Percentiles rank a stretch among this genome's conserved stretches.
phyloP scores from a whole-genome alignment of 192 early-diverging fungal genomes.

The Coemansia sp. region DNA sequence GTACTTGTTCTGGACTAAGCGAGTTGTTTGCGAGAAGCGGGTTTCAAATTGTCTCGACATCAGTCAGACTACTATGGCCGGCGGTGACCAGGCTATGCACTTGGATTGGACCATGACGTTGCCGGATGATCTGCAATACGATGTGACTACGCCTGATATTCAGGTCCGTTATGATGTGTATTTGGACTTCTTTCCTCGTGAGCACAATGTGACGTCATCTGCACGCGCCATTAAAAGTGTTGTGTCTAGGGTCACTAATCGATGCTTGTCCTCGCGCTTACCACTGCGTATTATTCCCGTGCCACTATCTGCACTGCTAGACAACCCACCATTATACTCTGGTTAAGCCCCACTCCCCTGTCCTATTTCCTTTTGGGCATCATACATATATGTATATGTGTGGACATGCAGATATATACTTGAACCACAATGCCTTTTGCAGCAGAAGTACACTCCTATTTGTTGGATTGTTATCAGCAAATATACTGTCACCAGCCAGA shows the following conservation, averaged over 20 bases:
- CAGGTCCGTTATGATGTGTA: conserved; percentile 18
- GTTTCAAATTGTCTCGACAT: neutral
- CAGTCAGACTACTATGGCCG: neutral
- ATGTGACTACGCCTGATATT: conserved; percentile 2
- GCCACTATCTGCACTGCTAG: neutral
- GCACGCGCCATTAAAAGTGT: neutral
- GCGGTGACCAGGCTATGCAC: neutral
- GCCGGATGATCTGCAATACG: neutral
- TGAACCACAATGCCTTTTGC: too few species aligned
- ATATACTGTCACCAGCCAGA: too few species aligned
- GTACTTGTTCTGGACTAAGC: conserved; percentile 28
- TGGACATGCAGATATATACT: neutral
- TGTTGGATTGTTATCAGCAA: too few species aligned
- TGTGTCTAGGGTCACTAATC: neutral
- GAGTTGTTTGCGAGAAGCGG: neutral
- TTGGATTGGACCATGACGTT: conserved; percentile 6
- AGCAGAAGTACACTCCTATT: too few species aligned
- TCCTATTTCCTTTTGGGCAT: neutral
- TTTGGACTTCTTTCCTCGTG: conserved; percentile 13
- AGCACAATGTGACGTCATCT: neutral
- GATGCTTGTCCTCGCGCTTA: neutral
- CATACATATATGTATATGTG: neutral
- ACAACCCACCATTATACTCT: conserved; percentile 2
- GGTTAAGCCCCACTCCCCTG: neutral
- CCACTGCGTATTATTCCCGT: conserved; percentile 2